A percentile compares a stretch with the other conserved stretches of the same genome.
Evolutionary conservation across 306 rosid genomes (phyloP).

Genomic region (Sophora flavescens): DNA sequence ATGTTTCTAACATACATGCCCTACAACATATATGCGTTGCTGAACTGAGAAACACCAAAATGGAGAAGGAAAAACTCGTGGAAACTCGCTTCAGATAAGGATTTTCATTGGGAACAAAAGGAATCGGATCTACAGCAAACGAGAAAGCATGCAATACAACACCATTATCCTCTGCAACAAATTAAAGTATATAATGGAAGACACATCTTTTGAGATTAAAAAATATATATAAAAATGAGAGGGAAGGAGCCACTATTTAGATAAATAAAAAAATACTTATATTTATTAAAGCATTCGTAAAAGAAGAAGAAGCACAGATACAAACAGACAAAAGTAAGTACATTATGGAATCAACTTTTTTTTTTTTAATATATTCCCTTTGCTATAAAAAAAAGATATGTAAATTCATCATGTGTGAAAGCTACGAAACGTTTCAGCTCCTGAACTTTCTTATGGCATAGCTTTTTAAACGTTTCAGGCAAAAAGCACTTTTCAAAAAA

Average conservation of each 20-base stretch:
- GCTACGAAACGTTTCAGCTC: constrained; percentile 60
- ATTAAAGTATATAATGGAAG: constrained; percentile 48
- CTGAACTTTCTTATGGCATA: constrained; percentile 45
- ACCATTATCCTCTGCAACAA: constrained; percentile 30
- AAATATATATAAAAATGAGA: constrained; percentile 11
- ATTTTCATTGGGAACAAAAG: constrained; percentile 53
- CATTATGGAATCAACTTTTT: constrained; percentile 48
- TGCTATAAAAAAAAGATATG: constrained; percentile 45
- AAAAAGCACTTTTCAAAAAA: constrained; percentile 37
- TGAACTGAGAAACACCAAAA: constrained; percentile 41
- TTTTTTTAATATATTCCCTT: constrained; percentile 54
- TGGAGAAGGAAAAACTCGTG: constrained; percentile 20
- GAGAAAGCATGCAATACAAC: constrained; percentile 24
- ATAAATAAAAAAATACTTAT: constrained; percentile 22
- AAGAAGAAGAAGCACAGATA: constrained; percentile 44
- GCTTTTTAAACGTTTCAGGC: constrained; percentile 4
- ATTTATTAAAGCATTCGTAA: constrained; percentile 32
- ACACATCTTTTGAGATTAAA: constrained; percentile 36
- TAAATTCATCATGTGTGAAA: constrained; percentile 42
- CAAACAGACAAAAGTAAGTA: constrained; percentile 47
- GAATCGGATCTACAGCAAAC: constrained; percentile 54
- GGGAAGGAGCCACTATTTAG: constrained; percentile 10
- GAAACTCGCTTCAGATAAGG: constrained; percentile 26
- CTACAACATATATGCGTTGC: neutral
- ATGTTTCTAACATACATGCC: constrained; percentile 30